These are phyloP conservation scores for Alternaria brassicae DNA, from an alignment of 2,329 filamentous ascomycete genomes.

Conservation along the genomic window DNA sequence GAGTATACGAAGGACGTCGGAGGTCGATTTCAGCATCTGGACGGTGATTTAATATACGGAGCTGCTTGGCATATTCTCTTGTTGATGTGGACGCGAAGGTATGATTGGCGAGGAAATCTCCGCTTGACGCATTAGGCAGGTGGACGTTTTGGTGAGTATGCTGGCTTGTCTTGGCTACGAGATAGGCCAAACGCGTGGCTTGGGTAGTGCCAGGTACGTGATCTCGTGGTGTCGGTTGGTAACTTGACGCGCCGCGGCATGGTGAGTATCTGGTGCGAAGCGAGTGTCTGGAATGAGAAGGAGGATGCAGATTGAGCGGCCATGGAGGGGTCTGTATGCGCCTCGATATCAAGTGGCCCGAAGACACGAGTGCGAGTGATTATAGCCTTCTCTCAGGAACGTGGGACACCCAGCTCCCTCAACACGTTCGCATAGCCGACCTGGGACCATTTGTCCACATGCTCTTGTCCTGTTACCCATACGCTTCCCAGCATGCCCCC, in stretches of 20 bases:
- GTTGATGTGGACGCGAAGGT: conserved; percentile 6
- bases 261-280: conserved; percentile 17
- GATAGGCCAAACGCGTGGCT: conserved; percentile 23
- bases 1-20: conserved; percentile 14
- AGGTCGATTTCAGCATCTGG: conserved; percentile 16
- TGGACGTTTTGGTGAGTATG: conserved; percentile 7
- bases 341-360: background rate
- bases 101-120: conserved; percentile 28
- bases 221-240: conserved; percentile 21
- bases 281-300: conserved; percentile 30
- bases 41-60: conserved; percentile 39
- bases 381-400: background rate
- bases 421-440: conserved; percentile 50
- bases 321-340: background rate
- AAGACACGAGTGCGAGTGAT: background rate
- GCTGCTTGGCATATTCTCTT: conserved; percentile 29
- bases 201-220: conserved; percentile 9
- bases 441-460: conserved; percentile 50
- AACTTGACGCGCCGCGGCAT: conserved; percentile 18
- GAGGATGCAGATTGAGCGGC: conserved; percentile 9
- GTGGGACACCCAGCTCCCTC: conserved; percentile 45
- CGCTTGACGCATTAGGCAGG: conserved; percentile 13
- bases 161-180: conserved; percentile 13
- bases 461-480: conserved; percentile 46
- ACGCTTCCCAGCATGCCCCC: conserved; percentile 58